Conservation (phyloP, 1,139 yeast genomes). For the Suhomyces terraborum region DNA sequence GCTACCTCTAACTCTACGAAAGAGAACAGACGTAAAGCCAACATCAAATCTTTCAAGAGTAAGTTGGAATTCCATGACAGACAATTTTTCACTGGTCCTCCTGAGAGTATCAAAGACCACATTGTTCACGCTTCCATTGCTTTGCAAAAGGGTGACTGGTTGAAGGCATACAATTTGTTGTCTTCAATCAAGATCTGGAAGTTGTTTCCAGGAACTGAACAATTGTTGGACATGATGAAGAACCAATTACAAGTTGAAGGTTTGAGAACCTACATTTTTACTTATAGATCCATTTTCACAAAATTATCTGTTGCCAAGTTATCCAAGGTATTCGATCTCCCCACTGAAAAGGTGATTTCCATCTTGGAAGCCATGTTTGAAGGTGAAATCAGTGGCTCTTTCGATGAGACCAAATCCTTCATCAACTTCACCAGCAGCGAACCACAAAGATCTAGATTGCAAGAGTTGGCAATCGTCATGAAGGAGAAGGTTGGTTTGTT, state of each 20-base stretch:
- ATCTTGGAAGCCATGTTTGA: conserved; percentile 76
- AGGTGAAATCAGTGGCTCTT: conserved; percentile 64
- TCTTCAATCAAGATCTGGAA: conserved; percentile 86
- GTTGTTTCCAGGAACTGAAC: conserved; percentile 69
- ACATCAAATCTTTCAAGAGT: conserved; percentile 85
- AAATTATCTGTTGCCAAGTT: conserved; percentile 73
- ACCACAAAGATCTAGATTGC: conserved; percentile 81
- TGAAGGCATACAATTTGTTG: conserved; percentile 69
- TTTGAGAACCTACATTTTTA: conserved; percentile 83
- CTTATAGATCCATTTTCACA: conserved; percentile 74
- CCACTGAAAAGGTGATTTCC: conserved; percentile 56
- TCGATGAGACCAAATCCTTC: conserved; percentile 61
- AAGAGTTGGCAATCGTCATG: conserved; percentile 83
- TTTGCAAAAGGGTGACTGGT: conserved; percentile 90
- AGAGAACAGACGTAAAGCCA: conserved; percentile 64
- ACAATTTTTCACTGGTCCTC: conserved; percentile 96
- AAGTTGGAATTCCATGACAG: conserved; percentile 91
- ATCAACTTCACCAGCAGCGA: conserved; percentile 66
- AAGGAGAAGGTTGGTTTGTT: conserved; percentile 84
- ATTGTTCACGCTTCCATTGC: conserved; percentile 92
- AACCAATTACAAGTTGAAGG: conserved; percentile 87
- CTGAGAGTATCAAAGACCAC: conserved; percentile 93
- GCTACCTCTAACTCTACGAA: conserved; percentile 48
- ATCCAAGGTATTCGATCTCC: conserved; percentile 65
- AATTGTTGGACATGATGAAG: conserved; percentile 68